These are phyloP conservation scores for Lagenidium sp. DNA, from an alignment of 352 stramenopile species.

Conservation along the genomic window DNA sequence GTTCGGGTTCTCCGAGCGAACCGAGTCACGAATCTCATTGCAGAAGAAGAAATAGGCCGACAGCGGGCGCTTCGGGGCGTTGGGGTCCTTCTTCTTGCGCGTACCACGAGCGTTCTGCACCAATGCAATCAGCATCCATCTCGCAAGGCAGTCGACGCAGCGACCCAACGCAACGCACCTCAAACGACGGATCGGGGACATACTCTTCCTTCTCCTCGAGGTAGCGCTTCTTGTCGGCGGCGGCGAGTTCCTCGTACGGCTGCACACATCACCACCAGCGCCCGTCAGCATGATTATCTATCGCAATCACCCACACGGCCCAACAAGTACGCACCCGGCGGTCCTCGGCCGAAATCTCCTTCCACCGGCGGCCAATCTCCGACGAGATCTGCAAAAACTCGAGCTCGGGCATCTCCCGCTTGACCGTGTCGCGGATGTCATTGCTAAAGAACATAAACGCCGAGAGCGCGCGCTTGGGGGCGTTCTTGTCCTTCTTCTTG, in stretches of 20 bases:
- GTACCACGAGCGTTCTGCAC: constrained; percentile 32
- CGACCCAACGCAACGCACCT: no score
- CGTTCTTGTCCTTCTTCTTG: constrained; percentile 91
- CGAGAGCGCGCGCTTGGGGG: constrained; percentile 83
- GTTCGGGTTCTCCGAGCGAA: constrained; percentile 90
- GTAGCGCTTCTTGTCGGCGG: constrained; percentile 83
- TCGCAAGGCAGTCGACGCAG: no score
- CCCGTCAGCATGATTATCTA: background rate
- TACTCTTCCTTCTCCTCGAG: constrained; percentile 86
- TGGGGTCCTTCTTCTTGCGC: constrained; percentile 90
- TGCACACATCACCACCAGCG: constrained; percentile 13
- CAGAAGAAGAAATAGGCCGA: constrained; percentile 95
- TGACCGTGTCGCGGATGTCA: constrained; percentile 84
- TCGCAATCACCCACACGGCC: constrained; percentile 2
- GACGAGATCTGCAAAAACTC: constrained; percentile 81
- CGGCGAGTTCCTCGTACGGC: constrained; percentile 80
- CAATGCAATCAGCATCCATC: no score
- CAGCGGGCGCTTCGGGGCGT: constrained; percentile 91
- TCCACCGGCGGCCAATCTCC: constrained; percentile 82
- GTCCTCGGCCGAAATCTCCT: constrained; percentile 55
- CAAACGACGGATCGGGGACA: constrained; percentile 76
- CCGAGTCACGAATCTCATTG: constrained; percentile 87
- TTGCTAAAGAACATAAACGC: constrained; percentile 91
- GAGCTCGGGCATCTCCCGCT: constrained; percentile 83
- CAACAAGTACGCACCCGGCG: constrained; percentile 27